Base-by-base conservation (phyloP, 164 flowering plant species). In the Platanus orientalis region DNA sequence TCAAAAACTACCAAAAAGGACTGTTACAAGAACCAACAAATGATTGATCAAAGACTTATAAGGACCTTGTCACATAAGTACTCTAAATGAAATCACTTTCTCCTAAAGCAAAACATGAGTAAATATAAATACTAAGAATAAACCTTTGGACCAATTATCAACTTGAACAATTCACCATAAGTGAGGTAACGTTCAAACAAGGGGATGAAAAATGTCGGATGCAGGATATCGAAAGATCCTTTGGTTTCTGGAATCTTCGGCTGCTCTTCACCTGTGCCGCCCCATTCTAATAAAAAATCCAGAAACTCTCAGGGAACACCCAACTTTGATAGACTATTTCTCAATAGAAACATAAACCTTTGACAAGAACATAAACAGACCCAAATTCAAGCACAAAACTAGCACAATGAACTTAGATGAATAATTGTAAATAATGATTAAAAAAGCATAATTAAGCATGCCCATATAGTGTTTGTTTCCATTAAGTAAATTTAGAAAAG, bases 111-210 rank as follows among this genome's bases (percentile, higher is more conserved):
- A 30, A 9, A 54, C 13, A 21, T 16, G 24, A 57, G 40, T 3
- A 44, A 32, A 9, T 25, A 45, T 5, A 30, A 60, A 32, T 11
- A 60, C 52, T 3, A 7, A 10, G 19, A 63, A 65, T 74, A 28
- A 78, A 90, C 98, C 96, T 94, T 94, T 48, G 99, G 99, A 61
- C 99, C 99, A 79, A 94, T 87, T 6, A 66, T 79, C 70, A 94
- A 67, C 67, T 96, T 76, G 71, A 91, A 94, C 50, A 94, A 69
- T 67, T 96, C 96, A 62, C 99, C 99, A n/a, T n/a, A n/a, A n/a
- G n/a, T n/a, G n/a, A n/a, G n/a, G n/a, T n/a, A n/a, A n/a, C n/a
- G n/a, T n/a, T 86, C 89, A 73, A 86, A 94, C 54, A 94, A 64
- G 24, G 99, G 97, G 14, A 91, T 69, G 74, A 91, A 94, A 64